phyloP scores from a whole-genome alignment of 768 basidiomycete species.

The Antrodiella citrinella region DNA sequence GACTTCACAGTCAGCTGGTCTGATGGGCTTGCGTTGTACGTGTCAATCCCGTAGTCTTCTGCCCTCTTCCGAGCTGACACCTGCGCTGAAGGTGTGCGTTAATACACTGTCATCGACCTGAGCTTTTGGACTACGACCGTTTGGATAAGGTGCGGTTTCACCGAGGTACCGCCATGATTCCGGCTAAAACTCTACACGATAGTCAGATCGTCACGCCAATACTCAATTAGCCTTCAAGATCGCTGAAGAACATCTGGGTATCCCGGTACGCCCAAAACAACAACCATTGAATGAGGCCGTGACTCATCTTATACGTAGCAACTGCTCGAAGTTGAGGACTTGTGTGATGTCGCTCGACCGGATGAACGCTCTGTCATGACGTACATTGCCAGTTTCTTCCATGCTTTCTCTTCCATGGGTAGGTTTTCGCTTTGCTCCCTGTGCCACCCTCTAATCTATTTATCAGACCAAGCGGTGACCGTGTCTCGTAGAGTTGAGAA shows the following conservation, averaged over 20 bases:
- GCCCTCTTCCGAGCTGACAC: conserved; percentile 1
- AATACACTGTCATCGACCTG: conserved; percentile 96
- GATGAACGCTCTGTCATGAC: conserved; percentile 99
- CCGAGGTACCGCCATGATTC: conserved; percentile 5
- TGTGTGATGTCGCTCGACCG: conserved; percentile 80
- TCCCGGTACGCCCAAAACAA: conserved; percentile 61
- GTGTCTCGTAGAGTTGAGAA: conserved; percentile 91
- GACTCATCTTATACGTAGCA: too few relatives aligned
- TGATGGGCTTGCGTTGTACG: conserved; percentile 93
- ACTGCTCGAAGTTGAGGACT: conserved; percentile 92
- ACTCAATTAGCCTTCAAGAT: conserved; percentile 82
- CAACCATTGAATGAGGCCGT: too few relatives aligned
- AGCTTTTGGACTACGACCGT: conserved; percentile 82
- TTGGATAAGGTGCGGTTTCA: conserved; percentile 89
- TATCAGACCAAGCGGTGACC: conserved; percentile 86
- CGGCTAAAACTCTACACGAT: conserved; percentile 1
- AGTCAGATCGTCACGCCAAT: conserved; percentile 76
- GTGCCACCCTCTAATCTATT: not conserved
- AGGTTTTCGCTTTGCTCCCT: conserved; percentile 13
- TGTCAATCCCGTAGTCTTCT: conserved; percentile 26
- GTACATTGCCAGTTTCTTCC: conserved; percentile 95
- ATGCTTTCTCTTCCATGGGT: conserved; percentile 98
- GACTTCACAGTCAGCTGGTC: conserved; percentile 92
- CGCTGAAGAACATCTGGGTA: conserved; percentile 82
- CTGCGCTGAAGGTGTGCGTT: conserved; percentile 74